Conservation (phyloP, 2,329 filamentous ascomycete genomes). For the Cercospora sp. region DNA sequence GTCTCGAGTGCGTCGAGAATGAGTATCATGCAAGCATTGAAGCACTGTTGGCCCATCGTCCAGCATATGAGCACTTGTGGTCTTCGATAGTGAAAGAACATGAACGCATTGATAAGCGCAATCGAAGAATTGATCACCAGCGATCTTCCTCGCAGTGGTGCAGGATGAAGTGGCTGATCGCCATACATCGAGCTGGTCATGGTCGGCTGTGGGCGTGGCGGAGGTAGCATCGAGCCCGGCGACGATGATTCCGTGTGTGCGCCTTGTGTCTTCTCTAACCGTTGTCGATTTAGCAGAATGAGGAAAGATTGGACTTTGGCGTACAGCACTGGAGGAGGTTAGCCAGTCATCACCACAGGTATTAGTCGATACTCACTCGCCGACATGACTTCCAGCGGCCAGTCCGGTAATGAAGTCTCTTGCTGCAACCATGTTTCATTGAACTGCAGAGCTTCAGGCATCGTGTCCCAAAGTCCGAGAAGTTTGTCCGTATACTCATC, state of each 20-base stretch:
- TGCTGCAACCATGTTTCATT: slow-evolving; percentile 47
- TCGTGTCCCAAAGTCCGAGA: slow-evolving; percentile 47
- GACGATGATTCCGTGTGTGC: slow-evolving; percentile 24
- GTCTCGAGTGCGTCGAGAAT: slow-evolving; percentile 50
- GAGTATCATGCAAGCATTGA: slow-evolving; percentile 54
- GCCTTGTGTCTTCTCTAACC: slow-evolving; percentile 39
- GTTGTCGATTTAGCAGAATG: slow-evolving; percentile 52
- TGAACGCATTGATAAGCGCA: slow-evolving; percentile 47
- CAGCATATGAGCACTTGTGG: slow-evolving; percentile 51
- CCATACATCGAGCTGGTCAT: slow-evolving; percentile 22
- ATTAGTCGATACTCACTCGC: slow-evolving; percentile 41
- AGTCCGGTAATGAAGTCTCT: slow-evolving; percentile 46
- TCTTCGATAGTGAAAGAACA: slow-evolving; percentile 49
- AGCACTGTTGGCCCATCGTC: slow-evolving; percentile 53
- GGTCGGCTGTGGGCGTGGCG: slow-evolving; percentile 20
- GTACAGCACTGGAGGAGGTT: slow-evolving; percentile 42
- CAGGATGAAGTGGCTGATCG: slow-evolving; percentile 31
- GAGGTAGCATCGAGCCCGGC: slow-evolving; percentile 23
- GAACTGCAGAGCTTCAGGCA: slow-evolving; percentile 52
- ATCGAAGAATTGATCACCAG: slow-evolving; percentile 47
- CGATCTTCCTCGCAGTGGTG: slow-evolving; percentile 42
- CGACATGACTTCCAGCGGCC: slow-evolving; percentile 50
- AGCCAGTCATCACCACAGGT: neutral
- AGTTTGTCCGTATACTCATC: slow-evolving; percentile 52
- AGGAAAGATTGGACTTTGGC: slow-evolving; percentile 53